These are phyloP conservation scores for Tetragonia tetragonoides DNA, from an alignment of 148 eudicot species.

Conservation along the genomic window DNA sequence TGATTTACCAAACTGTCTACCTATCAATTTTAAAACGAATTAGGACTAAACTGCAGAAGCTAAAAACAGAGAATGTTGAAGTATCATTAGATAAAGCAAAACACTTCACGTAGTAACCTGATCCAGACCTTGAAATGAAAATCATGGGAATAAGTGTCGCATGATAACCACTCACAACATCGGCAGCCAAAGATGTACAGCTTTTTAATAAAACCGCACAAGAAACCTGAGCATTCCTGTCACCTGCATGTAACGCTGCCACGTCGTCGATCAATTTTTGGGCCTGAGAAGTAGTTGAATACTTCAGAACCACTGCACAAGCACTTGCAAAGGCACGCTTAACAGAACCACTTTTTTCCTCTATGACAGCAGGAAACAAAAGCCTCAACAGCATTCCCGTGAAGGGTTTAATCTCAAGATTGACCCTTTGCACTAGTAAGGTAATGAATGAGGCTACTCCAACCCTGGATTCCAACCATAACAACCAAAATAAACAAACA, in stretches of 20 bases:
- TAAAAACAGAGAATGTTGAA: neutral
- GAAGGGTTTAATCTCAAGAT: conserved; percentile 72
- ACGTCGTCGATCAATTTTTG: conserved; percentile 79
- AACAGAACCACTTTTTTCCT: conserved; percentile 78
- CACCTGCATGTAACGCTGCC: conserved; percentile 75
- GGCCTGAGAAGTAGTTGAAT: conserved; percentile 69
- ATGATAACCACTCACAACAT: conserved; percentile 70
- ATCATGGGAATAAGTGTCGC: conserved; percentile 71
- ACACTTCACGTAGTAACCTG: neutral
- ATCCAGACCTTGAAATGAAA: conserved; percentile 74
- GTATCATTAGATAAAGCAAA: neutral
- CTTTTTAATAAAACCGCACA: conserved; percentile 84
- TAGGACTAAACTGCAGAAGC: neutral
- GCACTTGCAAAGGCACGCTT: conserved; percentile 96
- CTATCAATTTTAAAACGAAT: neutral
- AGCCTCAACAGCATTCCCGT: conserved; percentile 64
- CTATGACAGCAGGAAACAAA: conserved; percentile 69
- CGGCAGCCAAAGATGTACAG: conserved; percentile 73
- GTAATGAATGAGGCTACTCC: conserved; percentile 91
- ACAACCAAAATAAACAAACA: conserved; percentile 9
- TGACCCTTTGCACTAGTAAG: conserved; percentile 84
- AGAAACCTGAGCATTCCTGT: conserved; percentile 78
- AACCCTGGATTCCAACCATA: conserved; percentile 55
- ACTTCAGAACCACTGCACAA: conserved; percentile 77
- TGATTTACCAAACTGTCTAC: neutral